A percentile compares a stretch with the other conserved stretches of the same genome.
phyloP scores from a whole-genome alignment of 1,284 basidiomycete genomes.

The Naganishia sp. region DNA sequence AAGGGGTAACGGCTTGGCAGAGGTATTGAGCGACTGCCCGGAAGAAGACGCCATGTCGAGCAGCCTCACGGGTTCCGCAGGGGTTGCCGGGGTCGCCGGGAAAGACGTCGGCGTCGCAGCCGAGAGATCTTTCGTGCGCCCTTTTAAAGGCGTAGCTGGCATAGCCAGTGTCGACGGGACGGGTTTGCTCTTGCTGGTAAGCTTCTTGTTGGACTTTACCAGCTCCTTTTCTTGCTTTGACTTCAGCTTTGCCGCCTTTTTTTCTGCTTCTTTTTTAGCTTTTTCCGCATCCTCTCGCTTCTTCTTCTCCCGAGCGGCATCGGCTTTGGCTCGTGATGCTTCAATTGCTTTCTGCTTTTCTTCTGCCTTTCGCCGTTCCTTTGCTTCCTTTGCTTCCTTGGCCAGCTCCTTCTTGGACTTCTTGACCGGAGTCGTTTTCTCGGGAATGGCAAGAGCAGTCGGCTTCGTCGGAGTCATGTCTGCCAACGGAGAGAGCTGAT shows the following conservation, averaged over 20 bases:
- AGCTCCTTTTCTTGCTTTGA: conserved; percentile 33
- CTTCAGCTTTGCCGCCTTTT: conserved; percentile 38
- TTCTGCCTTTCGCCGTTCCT: conserved; percentile 37
- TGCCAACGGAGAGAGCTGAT: conserved; percentile 28
- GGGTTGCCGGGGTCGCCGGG: conserved; percentile 16
- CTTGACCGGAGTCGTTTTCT: conserved; percentile 29
- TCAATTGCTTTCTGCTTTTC: conserved; percentile 28
- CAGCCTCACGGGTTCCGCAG: conserved; percentile 11
- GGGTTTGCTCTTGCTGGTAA: not conserved
- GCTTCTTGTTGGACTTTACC: conserved; percentile 37
- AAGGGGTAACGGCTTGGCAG: conserved; percentile 5
- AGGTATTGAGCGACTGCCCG: not conserved
- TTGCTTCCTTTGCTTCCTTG: conserved; percentile 59
- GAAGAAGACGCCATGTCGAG: conserved; percentile 3
- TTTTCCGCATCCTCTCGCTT: conserved; percentile 31
- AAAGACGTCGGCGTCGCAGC: conserved; percentile 18
- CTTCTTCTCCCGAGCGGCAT: conserved; percentile 36
- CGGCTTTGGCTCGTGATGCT: conserved; percentile 36
- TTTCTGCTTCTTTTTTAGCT: conserved; percentile 32
- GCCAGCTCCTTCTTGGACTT: conserved; percentile 75
- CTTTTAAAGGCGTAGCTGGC: conserved; percentile 28
- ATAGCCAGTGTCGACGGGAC: not conserved
- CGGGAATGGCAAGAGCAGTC: not conserved
- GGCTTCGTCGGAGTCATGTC: not conserved
- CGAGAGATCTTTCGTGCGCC: conserved; percentile 15